Base-by-base conservation (phyloP, 768 basidiomycete genomes). In the Hemileccinum rubropunctum region DNA sequence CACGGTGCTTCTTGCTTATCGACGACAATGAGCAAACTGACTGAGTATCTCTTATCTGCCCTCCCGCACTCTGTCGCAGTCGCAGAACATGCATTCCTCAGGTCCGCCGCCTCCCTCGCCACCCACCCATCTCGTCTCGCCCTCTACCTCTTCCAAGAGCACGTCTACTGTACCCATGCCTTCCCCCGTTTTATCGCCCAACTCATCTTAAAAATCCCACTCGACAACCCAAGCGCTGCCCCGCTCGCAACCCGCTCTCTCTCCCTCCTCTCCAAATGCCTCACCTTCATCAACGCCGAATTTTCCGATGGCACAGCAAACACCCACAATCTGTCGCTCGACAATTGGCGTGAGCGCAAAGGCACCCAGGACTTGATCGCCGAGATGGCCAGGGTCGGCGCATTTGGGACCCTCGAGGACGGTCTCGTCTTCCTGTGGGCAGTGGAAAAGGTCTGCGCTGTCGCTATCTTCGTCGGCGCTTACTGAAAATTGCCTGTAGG, bases 371-470 rank as follows among this genome's bases (percentile, higher is more conserved):
- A 83, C 50, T 88, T 88, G 56, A 82, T 83, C 1, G 85, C 86
- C 11, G 84, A 86, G 64, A 83, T 90, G 80, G 74, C 74, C 3
- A 73, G 80, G 8, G 67, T 82, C 3, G 73, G 75, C 3, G 66
- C 71, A 6, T 58, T 66, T 15, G 77, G 73, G 4, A 71, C 68
- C 0, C 55, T 86, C 17, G 76, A 79, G 42, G 87, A 90, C 36
- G 84, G 83, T 0, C 66, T 91, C 18, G 71, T 89, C 1, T 83
- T 89, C 52, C 66, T 91, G 13, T 89, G 86, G 86, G 83, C 83
- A 0, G 88, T 89, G 86, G 88, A 89, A 63, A 76, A 79, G 71
- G 87, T 86, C 37, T 20, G 66, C 50, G 4, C 3, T 33, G 4
- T 4, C 17, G 13, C 6, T n/a, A 8, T 12, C 1, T 6, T 0